Base-by-base conservation (phyloP, 139 green algal genomes). In the Coccomyxa sp. region DNA sequence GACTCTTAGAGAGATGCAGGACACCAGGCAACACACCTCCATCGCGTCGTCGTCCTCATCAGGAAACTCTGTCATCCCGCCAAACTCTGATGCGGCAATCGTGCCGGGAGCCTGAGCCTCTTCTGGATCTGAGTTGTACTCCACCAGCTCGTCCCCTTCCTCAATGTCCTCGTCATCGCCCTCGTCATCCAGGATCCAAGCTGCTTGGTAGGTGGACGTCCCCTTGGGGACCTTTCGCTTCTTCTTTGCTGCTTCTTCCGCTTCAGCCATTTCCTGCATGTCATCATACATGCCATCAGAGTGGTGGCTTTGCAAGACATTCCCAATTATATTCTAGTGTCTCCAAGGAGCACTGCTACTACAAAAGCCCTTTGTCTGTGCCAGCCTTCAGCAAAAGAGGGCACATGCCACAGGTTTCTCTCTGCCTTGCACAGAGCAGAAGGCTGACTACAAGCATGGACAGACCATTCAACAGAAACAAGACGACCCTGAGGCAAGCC, bases 191-290 rank as follows among this genome's bases (percentile, higher is more conserved):
- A 95, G 71, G 73, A 98, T 94, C 94, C 94, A 98, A 31, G 93
- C 93, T 6, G 93, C 94, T 85, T 98, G 95, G 84, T 99, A 99
- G 27, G 94, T 93, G 5, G 89, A 96, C 7, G 91, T 98, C 31
- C 95, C 95, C 81, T 86, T 80, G 8, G 93, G 87, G 54, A 95
- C 80, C 2, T 81, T 81, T 50, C 86, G 76, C 82, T 85, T 86
- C 38, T 74, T 78, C 24, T 39, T 72, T 55, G 81, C 54, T 85
- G 74, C 40, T 39, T 77, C 29, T 76, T 79, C 78, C 38, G 81
- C 80, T 72, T 90, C 86, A 40, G 54, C 71, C 37, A 85, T 54
- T 55, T 89, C 83, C 77, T 84, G 55, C 38, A 77, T 24, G 31
- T n/a, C 3, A 37, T n/a, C n/a, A n/a, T n/a, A n/a, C n/a, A n/a